phyloP scores from a whole-genome alignment of 1,284 basidiomycete genomes.

The Leccinum holopus region DNA sequence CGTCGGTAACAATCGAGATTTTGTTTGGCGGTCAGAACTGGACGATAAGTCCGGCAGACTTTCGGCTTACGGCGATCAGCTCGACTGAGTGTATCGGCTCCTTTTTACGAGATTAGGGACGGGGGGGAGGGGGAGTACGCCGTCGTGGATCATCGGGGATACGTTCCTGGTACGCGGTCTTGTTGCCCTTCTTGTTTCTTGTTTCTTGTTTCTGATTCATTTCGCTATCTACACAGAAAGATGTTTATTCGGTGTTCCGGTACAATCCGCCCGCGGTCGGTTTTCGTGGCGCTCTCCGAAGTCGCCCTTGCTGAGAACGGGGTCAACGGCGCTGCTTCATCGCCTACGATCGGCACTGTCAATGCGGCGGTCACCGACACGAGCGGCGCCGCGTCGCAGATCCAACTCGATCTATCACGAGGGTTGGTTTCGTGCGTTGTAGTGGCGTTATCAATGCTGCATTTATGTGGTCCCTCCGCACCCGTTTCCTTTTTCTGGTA shows the following conservation, averaged over 20 bases:
- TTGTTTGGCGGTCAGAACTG: conserved; percentile 49
- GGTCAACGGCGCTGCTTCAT: conserved; percentile 29
- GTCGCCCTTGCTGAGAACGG: conserved; percentile 35
- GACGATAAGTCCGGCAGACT: conserved; percentile 44
- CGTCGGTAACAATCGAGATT: conserved; percentile 29
- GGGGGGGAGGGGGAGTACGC: conserved; percentile 21
- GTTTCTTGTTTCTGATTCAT: not conserved
- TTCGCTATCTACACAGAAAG: conserved; percentile 39
- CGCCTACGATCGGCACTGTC: conserved; percentile 36
- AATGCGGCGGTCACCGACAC: conserved; percentile 21
- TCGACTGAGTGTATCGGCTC: conserved; percentile 46
- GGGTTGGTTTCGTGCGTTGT: not conserved
- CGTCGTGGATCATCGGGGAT: conserved; percentile 51
- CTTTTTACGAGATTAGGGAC: conserved; percentile 42
- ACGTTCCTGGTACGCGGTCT: conserved; percentile 43
- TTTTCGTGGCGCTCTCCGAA: conserved; percentile 43
- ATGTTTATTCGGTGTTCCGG: conserved; percentile 55
- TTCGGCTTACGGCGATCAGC: conserved; percentile 40
- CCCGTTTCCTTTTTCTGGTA: not conserved
- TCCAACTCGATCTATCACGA: not conserved
- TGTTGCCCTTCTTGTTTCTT: not conserved
- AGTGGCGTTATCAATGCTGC: not conserved
- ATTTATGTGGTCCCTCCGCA: not conserved
- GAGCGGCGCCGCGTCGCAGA: not conserved
- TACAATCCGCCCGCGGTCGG: conserved; percentile 51